These are phyloP conservation scores for Laburnicola sp. DNA, from an alignment of 2,329 filamentous ascomycete species.

Conservation along the genomic window DNA sequence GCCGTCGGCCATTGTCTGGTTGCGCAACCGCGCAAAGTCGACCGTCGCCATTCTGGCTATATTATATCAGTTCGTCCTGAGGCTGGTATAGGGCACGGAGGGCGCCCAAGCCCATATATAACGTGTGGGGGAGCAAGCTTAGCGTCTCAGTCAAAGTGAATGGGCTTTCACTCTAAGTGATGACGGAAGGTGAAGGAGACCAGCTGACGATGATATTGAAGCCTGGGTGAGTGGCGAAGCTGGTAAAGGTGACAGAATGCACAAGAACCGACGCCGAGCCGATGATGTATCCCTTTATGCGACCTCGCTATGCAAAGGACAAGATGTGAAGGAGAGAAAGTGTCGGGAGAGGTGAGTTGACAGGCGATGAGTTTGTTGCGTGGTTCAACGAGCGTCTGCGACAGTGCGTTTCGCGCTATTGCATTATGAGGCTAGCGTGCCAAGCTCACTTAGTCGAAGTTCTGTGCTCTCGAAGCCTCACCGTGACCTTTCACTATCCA, in stretches of 20 bases:
- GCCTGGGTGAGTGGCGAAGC: slow-evolving; percentile 35
- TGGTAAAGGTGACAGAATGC: slow-evolving; percentile 23
- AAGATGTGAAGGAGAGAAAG: slow-evolving; percentile 15
- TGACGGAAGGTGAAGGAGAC: background rate
- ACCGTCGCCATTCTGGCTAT: slow-evolving; percentile 40
- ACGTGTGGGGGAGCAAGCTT: background rate
- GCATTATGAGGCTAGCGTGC: slow-evolving; percentile 11
- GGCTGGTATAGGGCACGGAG: background rate
- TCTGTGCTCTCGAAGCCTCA: slow-evolving; percentile 27
- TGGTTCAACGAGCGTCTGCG: background rate
- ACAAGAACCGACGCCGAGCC: slow-evolving; percentile 19
- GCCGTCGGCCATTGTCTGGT: slow-evolving; percentile 83
- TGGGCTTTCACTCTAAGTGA: background rate
- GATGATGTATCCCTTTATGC: slow-evolving; percentile 21
- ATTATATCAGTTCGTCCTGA: too few relatives aligned
- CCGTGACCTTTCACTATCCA: slow-evolving; percentile 19
- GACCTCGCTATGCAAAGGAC: slow-evolving; percentile 37
- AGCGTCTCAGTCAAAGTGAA: background rate
- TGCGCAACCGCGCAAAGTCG: slow-evolving; percentile 71
- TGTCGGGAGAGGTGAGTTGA: background rate
- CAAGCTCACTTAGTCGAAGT: slow-evolving; percentile 15
- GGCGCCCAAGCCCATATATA: background rate
- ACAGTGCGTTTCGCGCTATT: slow-evolving; percentile 8
- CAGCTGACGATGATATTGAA: slow-evolving; percentile 13
- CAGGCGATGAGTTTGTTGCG: background rate